Base-by-base conservation (phyloP, 1,284 basidiomycete genomes). In the Marasmius oreades region DNA sequence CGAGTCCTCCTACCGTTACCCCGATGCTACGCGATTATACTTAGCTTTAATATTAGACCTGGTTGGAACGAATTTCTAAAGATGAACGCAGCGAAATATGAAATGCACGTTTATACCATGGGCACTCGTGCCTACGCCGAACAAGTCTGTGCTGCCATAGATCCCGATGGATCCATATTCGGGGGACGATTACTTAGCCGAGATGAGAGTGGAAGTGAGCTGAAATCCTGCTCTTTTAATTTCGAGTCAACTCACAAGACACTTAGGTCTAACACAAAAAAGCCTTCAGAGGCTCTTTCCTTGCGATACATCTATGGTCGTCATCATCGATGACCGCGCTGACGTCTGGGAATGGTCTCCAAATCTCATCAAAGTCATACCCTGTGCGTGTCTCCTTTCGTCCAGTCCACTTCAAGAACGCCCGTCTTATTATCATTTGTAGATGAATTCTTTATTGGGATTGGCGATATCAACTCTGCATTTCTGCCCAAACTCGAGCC, bases 91-190 rank as follows among this genome's bases (percentile, higher is more conserved):
- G 73, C 79, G 55, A 87, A 90, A 66, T 99, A 97, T 73, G 94
- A 99, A 74, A 93, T 99, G 91, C 96, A 99, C 71, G 95, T 99
- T 51, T 99, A 99, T 74, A 99, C 96, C 24, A 99, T 99, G 95
- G 96, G 96, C 55, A 98, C 96, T 18, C 84, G 96, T 44, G 90
- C 94, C 45, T 99, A 99, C 71, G 96, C 96, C 42, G 92, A 95
- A 72, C 86, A 95, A 70, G 95, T 98, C 16, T 98, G 95, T 74
- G 84, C 88, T 55, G 87, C 94, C 37, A 92, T 99, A 67, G 96
- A 99, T 74, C 93, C 95, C 10, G 85, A 90, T 55, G 87, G 88
- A 14, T 86, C 80, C 69, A 79, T 92, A 60, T 99, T 99, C 66
- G 90, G 92, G 46, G 89, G 88, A 44, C 82, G 96, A 39, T 85